Evolutionary conservation across 192 early-diverging fungal species (phyloP), one percentile per base, ranked within the genome.

Genomic region (Entrophospora sp.): DNA sequence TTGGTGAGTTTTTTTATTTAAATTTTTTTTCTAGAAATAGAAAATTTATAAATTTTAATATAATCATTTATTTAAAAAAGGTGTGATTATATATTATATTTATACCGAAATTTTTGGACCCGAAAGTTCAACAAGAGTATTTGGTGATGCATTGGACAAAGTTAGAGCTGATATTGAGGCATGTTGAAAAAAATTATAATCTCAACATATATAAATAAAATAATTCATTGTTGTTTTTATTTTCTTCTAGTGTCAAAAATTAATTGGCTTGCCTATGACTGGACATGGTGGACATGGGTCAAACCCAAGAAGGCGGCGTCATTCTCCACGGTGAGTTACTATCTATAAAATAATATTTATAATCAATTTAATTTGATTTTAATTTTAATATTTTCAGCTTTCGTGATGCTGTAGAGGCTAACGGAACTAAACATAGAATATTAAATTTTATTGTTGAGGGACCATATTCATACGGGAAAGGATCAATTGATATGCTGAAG

Each of bases 381-480:
- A 43, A 67, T 20, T 44, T 62, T 66, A 37, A 44, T 55, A 44
- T 44, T 30, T 60, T 71, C 52, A 71, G 65, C 7, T 75, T 73
- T 5, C 81, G 77, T 67, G 57, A 76, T 14, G 67, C 73, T n/a
- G 58, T 77, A 49, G 77, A 80, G 42, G 53, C 51, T 0, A 62
- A 77, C 10, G 73, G 77, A 28, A 72, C 73, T 10, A 73, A 75
- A 43, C 81, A 83, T 59, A 58, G 80, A 55, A 43, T 83, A 44
- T 77, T 83, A 75, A 62, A 69, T 3, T 80, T 83, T 61, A 79
- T 79, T 66, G 71, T 83, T 12, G 81, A 83, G 36, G 81, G 81
- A 13, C 75, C 77, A 0, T 49, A 72, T 28, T 75, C 63, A 22
- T 68, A 77, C 58, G 81, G 81, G 35, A 74, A 72, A 6, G 77